A percentile compares a stretch with the other conserved stretches of the same genome.
Conservation (phyloP, 176 grass and related monocot genomes). For the Hsuehochloa calcarea region DNA sequence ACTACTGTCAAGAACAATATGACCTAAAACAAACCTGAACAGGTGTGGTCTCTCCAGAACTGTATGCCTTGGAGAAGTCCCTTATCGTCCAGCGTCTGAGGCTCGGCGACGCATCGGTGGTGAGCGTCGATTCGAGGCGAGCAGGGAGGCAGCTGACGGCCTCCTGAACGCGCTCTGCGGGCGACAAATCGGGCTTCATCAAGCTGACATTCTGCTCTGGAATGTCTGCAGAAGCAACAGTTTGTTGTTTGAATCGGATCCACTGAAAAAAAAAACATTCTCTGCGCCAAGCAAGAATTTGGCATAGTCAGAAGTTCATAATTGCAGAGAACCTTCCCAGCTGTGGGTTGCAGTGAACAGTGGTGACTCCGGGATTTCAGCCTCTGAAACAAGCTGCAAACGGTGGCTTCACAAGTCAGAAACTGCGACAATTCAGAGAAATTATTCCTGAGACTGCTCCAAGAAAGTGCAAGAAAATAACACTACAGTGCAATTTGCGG, state of each 20-base stretch:
- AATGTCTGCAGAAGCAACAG: conserved; percentile 44
- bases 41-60: conserved; percentile 69
- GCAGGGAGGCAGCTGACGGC: conserved; percentile 63
- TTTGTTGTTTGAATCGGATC: neutral
- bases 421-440: neutral
- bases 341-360: conserved; percentile 61
- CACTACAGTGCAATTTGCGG: neutral
- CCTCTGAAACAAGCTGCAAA: conserved; percentile 71
- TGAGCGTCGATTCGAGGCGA: conserved; percentile 35
- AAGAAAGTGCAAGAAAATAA: neutral
- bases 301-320: neutral
- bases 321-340: conserved; percentile 61
- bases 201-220: conserved; percentile 68
- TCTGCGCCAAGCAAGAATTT: neutral
- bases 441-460: neutral
- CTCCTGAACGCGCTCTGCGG: conserved; percentile 56
- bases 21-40: conserved; percentile 46
- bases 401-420: neutral
- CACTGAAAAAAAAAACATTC: neutral
- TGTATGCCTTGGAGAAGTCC: conserved; percentile 72
- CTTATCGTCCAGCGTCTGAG: conserved; percentile 70
- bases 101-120: neutral
- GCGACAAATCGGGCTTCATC: conserved; percentile 57
- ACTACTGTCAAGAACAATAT: neutral
- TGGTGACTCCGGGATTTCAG: conserved; percentile 78